Conservation (phyloP, 176 grass and related monocot genomes). For the Hordeum marinum region DNA sequence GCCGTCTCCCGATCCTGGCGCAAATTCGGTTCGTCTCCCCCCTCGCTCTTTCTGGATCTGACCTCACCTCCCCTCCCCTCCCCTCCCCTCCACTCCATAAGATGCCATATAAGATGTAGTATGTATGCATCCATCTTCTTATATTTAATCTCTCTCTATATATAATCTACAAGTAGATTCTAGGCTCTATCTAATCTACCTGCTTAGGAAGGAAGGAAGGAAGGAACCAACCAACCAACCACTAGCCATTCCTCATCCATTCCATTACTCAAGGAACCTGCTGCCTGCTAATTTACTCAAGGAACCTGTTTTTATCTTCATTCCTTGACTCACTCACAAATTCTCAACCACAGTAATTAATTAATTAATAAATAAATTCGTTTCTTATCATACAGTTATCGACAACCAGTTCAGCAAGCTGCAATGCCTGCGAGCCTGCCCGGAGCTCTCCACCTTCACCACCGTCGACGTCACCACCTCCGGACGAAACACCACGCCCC, state of each 20-base stretch:
- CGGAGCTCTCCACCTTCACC: conserved; percentile 45
- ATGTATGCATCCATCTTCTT: not conserved
- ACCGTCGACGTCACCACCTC: not conserved
- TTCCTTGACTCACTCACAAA: too few relatives aligned
- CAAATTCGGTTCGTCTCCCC: conserved; percentile 27
- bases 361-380: not conserved
- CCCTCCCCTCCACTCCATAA: too few relatives aligned
- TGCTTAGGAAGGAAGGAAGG: too few relatives aligned
- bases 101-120: too few relatives aligned
- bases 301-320: too few relatives aligned
- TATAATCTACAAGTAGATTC: not conserved
- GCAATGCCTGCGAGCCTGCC: conserved; percentile 36
- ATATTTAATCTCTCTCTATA: too few relatives aligned
- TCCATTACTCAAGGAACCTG: too few relatives aligned
- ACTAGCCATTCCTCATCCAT: not conserved
- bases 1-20: conserved; percentile 71
- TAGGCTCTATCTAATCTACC: too few relatives aligned
- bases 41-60: not conserved
- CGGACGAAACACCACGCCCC: not conserved
- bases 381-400: conserved; percentile 27
- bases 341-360: too few relatives aligned
- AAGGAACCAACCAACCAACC: too few relatives aligned
- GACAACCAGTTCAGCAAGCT: conserved; percentile 53
- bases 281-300: too few relatives aligned
- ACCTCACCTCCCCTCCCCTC: too few relatives aligned